phyloP scores from a whole-genome alignment of 163 green algal genomes.

The Scenedesmus sp. region DNA sequence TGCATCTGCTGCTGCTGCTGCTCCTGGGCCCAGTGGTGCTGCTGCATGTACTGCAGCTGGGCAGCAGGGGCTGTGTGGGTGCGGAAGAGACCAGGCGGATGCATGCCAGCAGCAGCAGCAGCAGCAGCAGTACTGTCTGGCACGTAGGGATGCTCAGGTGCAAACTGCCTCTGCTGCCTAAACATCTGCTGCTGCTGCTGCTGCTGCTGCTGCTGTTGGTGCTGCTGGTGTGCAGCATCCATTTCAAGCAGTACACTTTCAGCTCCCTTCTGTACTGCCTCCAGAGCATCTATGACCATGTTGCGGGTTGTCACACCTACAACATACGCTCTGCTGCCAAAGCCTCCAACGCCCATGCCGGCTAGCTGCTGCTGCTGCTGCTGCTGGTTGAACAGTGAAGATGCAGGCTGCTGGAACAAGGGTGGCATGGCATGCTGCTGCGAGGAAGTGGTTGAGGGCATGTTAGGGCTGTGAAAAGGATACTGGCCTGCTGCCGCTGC shows the following conservation, averaged over 20 bases:
- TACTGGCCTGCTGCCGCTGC: neutral
- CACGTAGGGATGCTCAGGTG: neutral
- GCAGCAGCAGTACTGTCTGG: neutral
- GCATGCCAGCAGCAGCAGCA: conserved; percentile 10
- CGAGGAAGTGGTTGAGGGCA: neutral
- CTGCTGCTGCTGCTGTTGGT: neutral
- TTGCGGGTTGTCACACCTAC: neutral
- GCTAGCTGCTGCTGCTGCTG: conserved; percentile 33
- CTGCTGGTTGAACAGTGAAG: neutral
- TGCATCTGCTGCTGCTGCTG: conserved; percentile 15
- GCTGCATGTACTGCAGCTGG: conserved; percentile 13
- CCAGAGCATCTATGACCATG: neutral
- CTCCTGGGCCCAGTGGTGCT: neutral
- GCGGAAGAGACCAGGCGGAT: neutral
- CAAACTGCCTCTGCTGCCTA: neutral
- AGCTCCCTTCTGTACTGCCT: neutral
- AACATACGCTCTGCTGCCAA: neutral
- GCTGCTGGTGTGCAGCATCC: neutral
- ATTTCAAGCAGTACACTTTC: neutral
- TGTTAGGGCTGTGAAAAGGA: conserved; percentile 27
- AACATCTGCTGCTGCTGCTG: conserved; percentile 17
- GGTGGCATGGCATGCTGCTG: neutral
- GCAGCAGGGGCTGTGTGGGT: neutral
- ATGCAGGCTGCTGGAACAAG: neutral
- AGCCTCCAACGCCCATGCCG: neutral